phyloP scores from a whole-genome alignment of 2,329 filamentous ascomycete genomes.

The Verticillium tricorpus region DNA sequence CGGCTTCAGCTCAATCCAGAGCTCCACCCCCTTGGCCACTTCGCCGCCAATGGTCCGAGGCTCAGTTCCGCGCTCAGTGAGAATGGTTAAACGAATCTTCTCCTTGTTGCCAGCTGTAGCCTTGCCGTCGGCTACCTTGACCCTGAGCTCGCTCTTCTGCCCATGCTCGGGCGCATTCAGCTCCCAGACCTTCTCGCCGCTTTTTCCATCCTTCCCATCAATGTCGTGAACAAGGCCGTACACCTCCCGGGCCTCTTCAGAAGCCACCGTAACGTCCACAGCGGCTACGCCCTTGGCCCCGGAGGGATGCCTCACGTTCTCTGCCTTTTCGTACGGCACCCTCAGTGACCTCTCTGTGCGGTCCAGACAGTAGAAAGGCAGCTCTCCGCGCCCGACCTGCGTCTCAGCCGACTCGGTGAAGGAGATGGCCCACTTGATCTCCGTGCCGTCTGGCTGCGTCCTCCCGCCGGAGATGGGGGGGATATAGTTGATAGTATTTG shows the following conservation, averaged over 20 bases:
- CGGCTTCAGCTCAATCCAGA: conserved; percentile 1
- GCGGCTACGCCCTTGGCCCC: conserved; percentile 42
- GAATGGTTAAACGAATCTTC: not conserved
- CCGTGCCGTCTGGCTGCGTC: conserved; percentile 47
- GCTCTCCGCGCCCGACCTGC: conserved; percentile 35
- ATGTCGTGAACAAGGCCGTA: not conserved
- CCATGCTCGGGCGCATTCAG: not conserved
- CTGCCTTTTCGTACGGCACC: conserved; percentile 40
- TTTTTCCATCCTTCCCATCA: not conserved
- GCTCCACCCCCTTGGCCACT: not conserved
- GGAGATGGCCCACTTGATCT: conserved; percentile 57
- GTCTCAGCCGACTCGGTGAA: conserved; percentile 24
- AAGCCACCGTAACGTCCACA: not conserved
- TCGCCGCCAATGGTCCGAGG: not conserved
- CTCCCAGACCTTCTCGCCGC: not conserved
- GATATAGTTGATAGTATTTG: conserved; percentile 35
- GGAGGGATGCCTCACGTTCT: conserved; percentile 42
- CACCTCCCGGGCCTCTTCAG: not conserved
- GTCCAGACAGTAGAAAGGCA: conserved; percentile 66
- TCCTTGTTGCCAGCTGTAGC: not conserved
- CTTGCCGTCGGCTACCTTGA: not conserved
- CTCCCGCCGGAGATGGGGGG: conserved; percentile 49
- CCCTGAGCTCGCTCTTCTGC: not conserved
- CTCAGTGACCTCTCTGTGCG: conserved; percentile 50
- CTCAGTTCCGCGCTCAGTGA: not conserved